These are phyloP conservation scores for Spencermartinsiella europaea DNA, from an alignment of 805 yeast species.

Conservation along the genomic window DNA sequence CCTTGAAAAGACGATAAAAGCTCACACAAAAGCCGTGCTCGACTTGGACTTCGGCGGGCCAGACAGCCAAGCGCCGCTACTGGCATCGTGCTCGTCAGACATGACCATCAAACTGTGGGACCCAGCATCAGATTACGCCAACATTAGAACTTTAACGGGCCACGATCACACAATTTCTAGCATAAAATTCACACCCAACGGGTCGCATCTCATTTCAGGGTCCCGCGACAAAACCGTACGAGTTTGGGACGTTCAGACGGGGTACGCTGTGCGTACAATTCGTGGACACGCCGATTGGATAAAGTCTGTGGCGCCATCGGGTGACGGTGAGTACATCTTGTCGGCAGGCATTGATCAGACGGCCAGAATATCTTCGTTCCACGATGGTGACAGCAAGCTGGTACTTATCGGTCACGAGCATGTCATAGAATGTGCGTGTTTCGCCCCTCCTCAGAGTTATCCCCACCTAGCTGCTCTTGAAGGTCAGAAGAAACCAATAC, in stretches of 20 bases:
- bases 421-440: constrained; percentile 69
- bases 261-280: constrained; percentile 61
- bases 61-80: constrained; percentile 18
- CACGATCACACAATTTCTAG: constrained; percentile 84
- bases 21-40: constrained; percentile 70
- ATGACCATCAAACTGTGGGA: constrained; percentile 68
- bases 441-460: constrained; percentile 54
- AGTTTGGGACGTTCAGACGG: constrained; percentile 65
- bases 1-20: constrained; percentile 60
- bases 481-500: constrained; percentile 32
- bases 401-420: constrained; percentile 73
- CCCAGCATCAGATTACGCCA: constrained; percentile 42
- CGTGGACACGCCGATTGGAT: constrained; percentile 90
- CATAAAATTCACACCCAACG: constrained; percentile 47
- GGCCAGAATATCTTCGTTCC: constrained; percentile 59
- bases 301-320: constrained; percentile 39
- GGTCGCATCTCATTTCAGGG: constrained; percentile 54
- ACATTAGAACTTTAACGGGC: constrained; percentile 63
- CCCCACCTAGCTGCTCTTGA: constrained; percentile 44
- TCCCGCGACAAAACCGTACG: constrained; percentile 89
- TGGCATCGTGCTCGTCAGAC: constrained; percentile 51
- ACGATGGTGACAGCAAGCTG: constrained; percentile 62
- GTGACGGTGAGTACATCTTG: constrained; percentile 51
- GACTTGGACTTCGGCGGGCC: constrained; percentile 51
- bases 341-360: constrained; percentile 80